These are phyloP conservation scores for Fraxinus ornus DNA, from an alignment of 305 asterid species.

Conservation along the genomic window DNA sequence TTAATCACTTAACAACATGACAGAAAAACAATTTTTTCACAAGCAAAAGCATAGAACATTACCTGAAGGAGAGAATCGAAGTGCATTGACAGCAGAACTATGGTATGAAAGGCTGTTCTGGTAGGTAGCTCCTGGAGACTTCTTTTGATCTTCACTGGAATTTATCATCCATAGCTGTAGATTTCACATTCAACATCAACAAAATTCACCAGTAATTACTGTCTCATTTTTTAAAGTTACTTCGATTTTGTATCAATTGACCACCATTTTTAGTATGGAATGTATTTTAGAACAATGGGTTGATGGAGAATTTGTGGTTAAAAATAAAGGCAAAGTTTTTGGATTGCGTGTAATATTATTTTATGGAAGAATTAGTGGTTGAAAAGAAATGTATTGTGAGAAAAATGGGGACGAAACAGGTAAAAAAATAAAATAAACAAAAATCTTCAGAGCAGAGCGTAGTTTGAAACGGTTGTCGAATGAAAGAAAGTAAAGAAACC, in stretches of 20 bases:
- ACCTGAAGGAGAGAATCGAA: conserved; percentile 96
- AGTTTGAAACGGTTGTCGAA: not conserved
- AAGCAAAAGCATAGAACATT: conserved; percentile 8
- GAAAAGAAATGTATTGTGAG: not conserved
- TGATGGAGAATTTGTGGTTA: not conserved
- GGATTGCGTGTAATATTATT: not conserved
- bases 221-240: not conserved
- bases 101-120: conserved; percentile 78
- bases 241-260: conserved; percentile 4
- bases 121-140: conserved; percentile 67
- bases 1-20: conserved; percentile 2
- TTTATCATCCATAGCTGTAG: conserved; percentile 73
- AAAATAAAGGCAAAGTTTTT: not conserved
- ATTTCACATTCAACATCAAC: conserved; percentile 19
- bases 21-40: not conserved
- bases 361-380: not conserved
- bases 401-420: not conserved
- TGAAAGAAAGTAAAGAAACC: conserved; percentile 35
- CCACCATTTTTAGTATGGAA: not conserved
- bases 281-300: not conserved
- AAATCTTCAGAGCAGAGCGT: not conserved
- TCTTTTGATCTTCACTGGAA: conserved; percentile 54
- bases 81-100: conserved; percentile 77
- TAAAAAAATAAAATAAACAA: no score
- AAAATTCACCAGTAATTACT: not conserved